These are phyloP conservation scores for Capsella bursapastoris DNA, from an alignment of 345 rosid genomes.

Conservation along the genomic window DNA sequence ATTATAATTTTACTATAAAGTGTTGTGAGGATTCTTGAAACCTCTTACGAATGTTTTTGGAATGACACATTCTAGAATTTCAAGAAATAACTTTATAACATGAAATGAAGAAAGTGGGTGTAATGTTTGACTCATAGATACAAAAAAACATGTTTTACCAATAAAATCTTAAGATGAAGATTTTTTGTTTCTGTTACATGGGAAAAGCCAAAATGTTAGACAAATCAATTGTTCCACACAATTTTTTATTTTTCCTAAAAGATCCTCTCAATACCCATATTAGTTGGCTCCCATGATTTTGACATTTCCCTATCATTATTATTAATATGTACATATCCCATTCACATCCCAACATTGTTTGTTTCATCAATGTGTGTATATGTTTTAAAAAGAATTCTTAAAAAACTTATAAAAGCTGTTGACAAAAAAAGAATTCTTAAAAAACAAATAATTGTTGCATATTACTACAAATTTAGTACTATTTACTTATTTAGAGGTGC, in stretches of 20 bases:
- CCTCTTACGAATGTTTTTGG: too few relatives aligned
- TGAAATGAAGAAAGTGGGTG: conserved; percentile 3
- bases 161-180: conserved; percentile 11
- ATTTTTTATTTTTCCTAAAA: conserved; percentile 25
- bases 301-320: conserved; percentile 42
- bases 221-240: conserved; percentile 25
- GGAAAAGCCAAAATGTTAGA: conserved; percentile 34
- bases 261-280: conserved; percentile 28
- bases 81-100: background rate
- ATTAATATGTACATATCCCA: conserved; percentile 20
- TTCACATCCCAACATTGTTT: conserved; percentile 39
- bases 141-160: conserved; percentile 26
- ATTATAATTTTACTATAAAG: too few relatives aligned
- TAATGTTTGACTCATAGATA: conserved; percentile 20
- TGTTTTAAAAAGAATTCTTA: background rate
- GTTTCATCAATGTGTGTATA: background rate
- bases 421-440: background rate
- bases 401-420: background rate
- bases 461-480: background rate
- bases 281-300: conserved; percentile 49
- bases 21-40: too few relatives aligned
- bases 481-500: background rate
- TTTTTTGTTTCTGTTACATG: conserved; percentile 9
- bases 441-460: conserved; percentile 2
- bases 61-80: too few relatives aligned